These are phyloP conservation scores for Sugiyamaella chiloensis DNA, from an alignment of 805 yeast species.

Conservation along the genomic window DNA sequence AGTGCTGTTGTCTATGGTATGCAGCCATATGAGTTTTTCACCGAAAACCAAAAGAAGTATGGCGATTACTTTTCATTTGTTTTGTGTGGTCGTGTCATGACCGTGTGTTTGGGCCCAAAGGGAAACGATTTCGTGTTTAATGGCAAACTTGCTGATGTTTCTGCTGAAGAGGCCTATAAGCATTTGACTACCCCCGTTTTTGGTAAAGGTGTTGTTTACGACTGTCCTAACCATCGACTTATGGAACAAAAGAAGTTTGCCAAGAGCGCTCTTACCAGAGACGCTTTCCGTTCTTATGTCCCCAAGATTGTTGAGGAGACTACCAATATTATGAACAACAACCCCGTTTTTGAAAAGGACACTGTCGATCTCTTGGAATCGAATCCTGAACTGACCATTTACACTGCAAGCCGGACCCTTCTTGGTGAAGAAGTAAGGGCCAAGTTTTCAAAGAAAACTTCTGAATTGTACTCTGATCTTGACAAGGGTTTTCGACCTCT, in stretches of 20 bases:
- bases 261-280: slow-evolving; percentile 81
- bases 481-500: slow-evolving; percentile 97
- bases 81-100: slow-evolving; percentile 86
- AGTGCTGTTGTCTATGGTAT: slow-evolving; percentile 85
- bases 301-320: slow-evolving; percentile 85
- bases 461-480: slow-evolving; percentile 80
- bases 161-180: slow-evolving; percentile 94
- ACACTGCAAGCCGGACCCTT: slow-evolving; percentile 90
- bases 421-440: slow-evolving; percentile 89
- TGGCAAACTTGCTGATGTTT: slow-evolving; percentile 82
- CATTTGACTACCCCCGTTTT: slow-evolving; percentile 99
- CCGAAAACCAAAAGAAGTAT: slow-evolving; percentile 68
- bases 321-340: slow-evolving; percentile 54
- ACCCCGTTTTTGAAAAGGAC: slow-evolving; percentile 44
- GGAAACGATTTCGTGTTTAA: slow-evolving; percentile 96
- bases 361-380: slow-evolving; percentile 58
- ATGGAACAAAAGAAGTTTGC: slow-evolving; percentile 99
- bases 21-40: slow-evolving; percentile 90
- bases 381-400: slow-evolving; percentile 93
- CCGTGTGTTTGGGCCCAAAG: slow-evolving; percentile 93
- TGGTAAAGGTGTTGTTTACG: slow-evolving; percentile 96
- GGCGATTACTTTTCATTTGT: slow-evolving; percentile 94
- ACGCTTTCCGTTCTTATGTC: slow-evolving; percentile 78
- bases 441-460: slow-evolving; percentile 77
- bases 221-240: slow-evolving; percentile 86